A percentile compares a stretch with the other conserved stretches of the same genome.
Evolutionary conservation across 1,284 basidiomycete species (phyloP).

Genomic region (Trichosporon sp.): DNA sequence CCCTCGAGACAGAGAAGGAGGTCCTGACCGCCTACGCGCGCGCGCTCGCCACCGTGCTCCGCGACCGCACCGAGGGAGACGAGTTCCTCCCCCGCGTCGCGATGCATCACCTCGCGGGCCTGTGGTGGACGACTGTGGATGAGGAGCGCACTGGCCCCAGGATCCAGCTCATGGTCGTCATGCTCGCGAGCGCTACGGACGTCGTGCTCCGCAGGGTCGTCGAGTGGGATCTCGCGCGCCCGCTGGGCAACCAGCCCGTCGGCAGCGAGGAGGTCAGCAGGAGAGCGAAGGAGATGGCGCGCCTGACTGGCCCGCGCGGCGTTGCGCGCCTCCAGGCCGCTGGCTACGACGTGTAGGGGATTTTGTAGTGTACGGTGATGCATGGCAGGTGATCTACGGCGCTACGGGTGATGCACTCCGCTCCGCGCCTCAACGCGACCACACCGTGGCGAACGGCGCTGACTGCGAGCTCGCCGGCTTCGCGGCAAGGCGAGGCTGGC

Average conservation of each 20-base stretch:
- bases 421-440: no score
- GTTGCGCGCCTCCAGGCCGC: constrained; percentile 2
- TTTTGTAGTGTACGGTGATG: neutral
- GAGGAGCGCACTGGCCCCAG: constrained; percentile 7
- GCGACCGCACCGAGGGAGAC: constrained; percentile 41
- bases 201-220: constrained; percentile 7
- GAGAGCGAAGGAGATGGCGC: neutral
- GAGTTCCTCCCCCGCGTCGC: constrained; percentile 66
- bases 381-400: neutral
- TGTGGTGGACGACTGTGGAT: constrained; percentile 59
- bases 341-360: constrained; percentile 2
- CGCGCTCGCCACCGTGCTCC: constrained; percentile 41
- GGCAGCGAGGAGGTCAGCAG: neutral
- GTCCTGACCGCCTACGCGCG: constrained; percentile 57
- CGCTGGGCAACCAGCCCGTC: neutral
- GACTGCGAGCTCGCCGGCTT: no score
- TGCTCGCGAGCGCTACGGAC: constrained; percentile 10
- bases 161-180: constrained; percentile 17
- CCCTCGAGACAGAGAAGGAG: constrained; percentile 63
- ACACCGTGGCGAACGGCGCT: no score
- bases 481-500: no score
- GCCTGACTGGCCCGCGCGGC: constrained; percentile 9
- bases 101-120: constrained; percentile 70
- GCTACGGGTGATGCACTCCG: neutral
- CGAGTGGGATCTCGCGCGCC: neutral